Evolutionary conservation across 2,329 filamentous ascomycete species (phyloP), one percentile per base, ranked within the genome.

Genomic region (Fusarium tjaetaba): DNA sequence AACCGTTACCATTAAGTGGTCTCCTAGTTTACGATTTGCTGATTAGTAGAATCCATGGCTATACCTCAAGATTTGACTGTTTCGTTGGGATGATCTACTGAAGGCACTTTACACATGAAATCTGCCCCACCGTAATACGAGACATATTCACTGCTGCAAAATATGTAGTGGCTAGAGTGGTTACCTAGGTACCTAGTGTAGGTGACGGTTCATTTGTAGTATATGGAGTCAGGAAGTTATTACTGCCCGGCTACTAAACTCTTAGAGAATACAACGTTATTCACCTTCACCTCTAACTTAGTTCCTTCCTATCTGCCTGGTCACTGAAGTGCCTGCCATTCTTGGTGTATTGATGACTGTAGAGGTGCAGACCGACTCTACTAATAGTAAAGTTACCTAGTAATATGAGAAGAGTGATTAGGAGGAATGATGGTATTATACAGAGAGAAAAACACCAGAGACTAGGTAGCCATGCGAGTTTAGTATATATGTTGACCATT

Each of bases 71-170:
- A 32, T 66, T 66, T 10, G 15, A 41, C 36, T 38, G 39, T 30
- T 46, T 36, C 18, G 38, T 58, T 66, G 36, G 20, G 26, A 28
- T 60, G 46, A 59, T 73, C 65, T 32, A 24, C n/a, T 49, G 22
- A 49, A 49, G 18, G 28, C 26, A 30, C 38, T 22, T 42, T 45
- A 20, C 16, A 38, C 9, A 34, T 59, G 36, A 41, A 41, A 22
- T 28, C 24, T 24, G 7, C 43, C 43, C 60, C 52, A 70, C 51
- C 16, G 22, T 18, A n/a, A 55, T 32, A 26, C 32, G 34, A 24
- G 39, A n/a, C 30, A 36, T n/a, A 18, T 45, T 22, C 43, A 22
- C 38, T 34, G 30, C 11, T 22, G 20, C 18, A 28, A 46, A 15
- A 45, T 20, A 14, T 26, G 11, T 4, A 45, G 43, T 11, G 10